Conservation (phyloP, 1,284 basidiomycete genomes). For the Ceratobasidium sp. region DNA sequence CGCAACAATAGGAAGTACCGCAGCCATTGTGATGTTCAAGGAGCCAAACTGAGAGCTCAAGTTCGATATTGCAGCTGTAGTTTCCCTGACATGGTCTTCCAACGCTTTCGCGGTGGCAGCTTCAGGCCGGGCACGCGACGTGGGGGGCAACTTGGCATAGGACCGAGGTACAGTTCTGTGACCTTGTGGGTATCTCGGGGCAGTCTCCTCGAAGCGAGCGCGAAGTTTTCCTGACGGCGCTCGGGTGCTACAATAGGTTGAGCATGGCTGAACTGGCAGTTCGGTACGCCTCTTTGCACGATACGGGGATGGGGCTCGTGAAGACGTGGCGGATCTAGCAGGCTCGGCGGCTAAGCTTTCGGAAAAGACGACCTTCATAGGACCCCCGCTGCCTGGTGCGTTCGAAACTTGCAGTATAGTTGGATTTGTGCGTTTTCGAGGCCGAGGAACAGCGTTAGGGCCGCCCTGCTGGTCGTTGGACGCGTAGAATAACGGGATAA, state of each 20-base stretch:
- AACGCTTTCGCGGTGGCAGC: neutral
- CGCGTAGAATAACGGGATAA: neutral
- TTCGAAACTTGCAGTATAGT: neutral
- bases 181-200: constrained; percentile 9
- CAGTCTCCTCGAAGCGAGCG: neutral
- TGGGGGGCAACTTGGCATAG: neutral
- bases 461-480: neutral
- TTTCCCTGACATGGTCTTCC: neutral
- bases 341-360: neutral
- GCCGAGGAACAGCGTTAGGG: neutral
- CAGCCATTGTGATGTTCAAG: constrained; percentile 1
- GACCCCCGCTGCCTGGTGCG: neutral
- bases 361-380: neutral
- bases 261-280: neutral
- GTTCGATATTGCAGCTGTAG: neutral
- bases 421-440: neutral
- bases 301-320: neutral
- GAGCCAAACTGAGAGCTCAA: constrained; percentile 15
- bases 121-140: neutral
- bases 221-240: neutral
- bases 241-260: neutral
- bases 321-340: neutral
- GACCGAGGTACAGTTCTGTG: constrained; percentile 4
- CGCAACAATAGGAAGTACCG: constrained; percentile 14
- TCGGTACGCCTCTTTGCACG: neutral